phyloP scores from a whole-genome alignment of 2,329 filamentous ascomycete species.

The Chrysosporium queenslandicum region DNA sequence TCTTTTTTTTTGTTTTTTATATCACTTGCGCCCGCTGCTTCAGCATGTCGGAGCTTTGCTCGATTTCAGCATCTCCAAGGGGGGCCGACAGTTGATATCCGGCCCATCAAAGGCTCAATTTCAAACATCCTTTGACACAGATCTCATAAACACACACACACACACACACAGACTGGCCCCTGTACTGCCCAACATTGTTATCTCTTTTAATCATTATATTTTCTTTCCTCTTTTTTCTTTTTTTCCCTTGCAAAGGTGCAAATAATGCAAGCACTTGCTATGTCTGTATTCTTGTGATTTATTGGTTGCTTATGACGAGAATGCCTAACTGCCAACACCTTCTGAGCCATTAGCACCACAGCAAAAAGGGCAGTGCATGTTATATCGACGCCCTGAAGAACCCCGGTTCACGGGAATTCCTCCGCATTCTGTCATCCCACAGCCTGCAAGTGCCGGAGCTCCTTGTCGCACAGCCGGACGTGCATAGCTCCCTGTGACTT shows the following conservation, averaged over 20 bases:
- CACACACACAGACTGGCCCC: background rate
- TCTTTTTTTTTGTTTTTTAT: slow-evolving; percentile 11
- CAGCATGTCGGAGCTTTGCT: background rate
- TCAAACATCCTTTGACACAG: slow-evolving; percentile 5
- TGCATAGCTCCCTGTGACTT: background rate
- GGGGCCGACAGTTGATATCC: slow-evolving; percentile 2
- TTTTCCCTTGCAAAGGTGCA: background rate
- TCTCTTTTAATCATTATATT: background rate
- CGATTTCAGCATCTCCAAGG: slow-evolving; percentile 3
- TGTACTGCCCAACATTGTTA: background rate
- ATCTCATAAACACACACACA: background rate
- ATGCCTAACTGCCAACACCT: background rate
- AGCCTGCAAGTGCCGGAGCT: background rate
- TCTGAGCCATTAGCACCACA: background rate
- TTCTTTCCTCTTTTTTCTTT: background rate
- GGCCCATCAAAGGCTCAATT: background rate
- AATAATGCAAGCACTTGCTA: slow-evolving; percentile 3
- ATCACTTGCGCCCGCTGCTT: background rate
- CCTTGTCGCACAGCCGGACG: background rate
- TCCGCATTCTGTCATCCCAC: background rate
- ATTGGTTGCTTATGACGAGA: background rate
- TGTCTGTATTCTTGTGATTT: background rate
- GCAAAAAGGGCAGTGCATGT: background rate
- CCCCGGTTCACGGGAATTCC: background rate
- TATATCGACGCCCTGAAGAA: background rate